A percentile compares a stretch with the other conserved stretches of the same genome.
These are phyloP conservation scores for Aspergillus tanneri DNA, from an alignment of 2,329 filamentous ascomycete genomes.

Conservation along the genomic window DNA sequence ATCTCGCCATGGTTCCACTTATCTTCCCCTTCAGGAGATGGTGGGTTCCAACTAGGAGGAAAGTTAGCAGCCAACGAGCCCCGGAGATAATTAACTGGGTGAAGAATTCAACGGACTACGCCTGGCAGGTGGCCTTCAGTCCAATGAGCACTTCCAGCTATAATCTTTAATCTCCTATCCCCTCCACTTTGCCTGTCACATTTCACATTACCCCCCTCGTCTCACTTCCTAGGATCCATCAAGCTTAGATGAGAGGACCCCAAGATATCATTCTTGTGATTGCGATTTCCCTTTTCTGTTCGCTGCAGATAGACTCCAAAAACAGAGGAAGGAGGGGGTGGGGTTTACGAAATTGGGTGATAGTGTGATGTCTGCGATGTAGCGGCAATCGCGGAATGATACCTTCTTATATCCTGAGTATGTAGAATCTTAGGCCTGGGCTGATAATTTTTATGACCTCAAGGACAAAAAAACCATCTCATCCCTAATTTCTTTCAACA, in stretches of 20 bases:
- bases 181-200: neutral
- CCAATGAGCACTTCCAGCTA: constrained; percentile 1
- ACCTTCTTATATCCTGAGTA: neutral
- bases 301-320: constrained; percentile 1
- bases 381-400: neutral
- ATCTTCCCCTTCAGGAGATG: neutral
- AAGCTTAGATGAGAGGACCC: neutral
- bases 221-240: neutral
- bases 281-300: constrained; percentile 3
- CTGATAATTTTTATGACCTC: no score
- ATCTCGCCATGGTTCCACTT: neutral
- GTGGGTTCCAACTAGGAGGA: constrained; percentile 8
- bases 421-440: no score
- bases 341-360: no score
- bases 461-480: no score
- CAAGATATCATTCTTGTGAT: neutral
- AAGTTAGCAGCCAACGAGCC: constrained; percentile 7
- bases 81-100: neutral
- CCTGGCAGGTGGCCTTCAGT: neutral
- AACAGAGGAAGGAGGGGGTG: neutral
- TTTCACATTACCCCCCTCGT: neutral
- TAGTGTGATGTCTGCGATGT: no score
- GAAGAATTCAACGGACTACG: neutral
- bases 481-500: no score
- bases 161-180: constrained; percentile 2